Percentiles rank a stretch among this genome's conserved stretches.
phyloP scores from a whole-genome alignment of 2,329 filamentous ascomycete genomes.

The Calonectria leucothoes region DNA sequence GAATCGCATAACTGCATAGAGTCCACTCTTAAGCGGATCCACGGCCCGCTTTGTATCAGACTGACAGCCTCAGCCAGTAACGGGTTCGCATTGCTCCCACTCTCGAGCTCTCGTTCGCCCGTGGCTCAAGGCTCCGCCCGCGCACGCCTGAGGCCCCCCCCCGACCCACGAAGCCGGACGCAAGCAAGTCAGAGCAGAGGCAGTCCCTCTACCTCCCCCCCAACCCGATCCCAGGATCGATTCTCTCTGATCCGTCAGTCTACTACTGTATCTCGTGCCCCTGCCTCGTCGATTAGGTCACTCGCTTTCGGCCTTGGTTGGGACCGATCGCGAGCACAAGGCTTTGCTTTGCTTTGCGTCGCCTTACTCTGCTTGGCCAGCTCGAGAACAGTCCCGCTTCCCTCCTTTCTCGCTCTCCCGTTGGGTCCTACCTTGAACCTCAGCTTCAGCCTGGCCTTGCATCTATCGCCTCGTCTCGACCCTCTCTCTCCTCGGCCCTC shows the following conservation, averaged over 20 bases:
- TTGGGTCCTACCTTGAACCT: conserved; percentile 7
- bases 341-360: not conserved
- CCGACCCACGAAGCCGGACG: conserved; percentile 24
- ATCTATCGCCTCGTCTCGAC: conserved; percentile 8
- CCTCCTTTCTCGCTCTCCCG: not conserved
- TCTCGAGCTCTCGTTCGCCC: conserved; percentile 20
- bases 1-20: conserved; percentile 5
- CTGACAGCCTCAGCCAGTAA: conserved; percentile 8
- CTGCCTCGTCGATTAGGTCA: not conserved
- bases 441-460: conserved; percentile 17
- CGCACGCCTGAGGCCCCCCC: conserved; percentile 20
- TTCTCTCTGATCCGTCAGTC: conserved; percentile 11
- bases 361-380: not conserved
- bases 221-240: conserved; percentile 4
- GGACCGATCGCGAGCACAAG: not conserved
- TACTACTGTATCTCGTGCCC: conserved; percentile 6
- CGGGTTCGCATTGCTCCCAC: conserved; percentile 23
- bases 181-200: conserved; percentile 16
- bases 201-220: conserved; percentile 10
- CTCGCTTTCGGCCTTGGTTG: conserved; percentile 9
- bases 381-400: not conserved
- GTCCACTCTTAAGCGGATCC: conserved; percentile 19
- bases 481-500: conserved; percentile 12
- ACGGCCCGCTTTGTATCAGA: conserved; percentile 22
- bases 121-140: conserved; percentile 25